A percentile compares a stretch with the other conserved stretches of the same genome.
Conservation (phyloP, 108 stramenopile species). For the Poteriospumella lacustris region DNA sequence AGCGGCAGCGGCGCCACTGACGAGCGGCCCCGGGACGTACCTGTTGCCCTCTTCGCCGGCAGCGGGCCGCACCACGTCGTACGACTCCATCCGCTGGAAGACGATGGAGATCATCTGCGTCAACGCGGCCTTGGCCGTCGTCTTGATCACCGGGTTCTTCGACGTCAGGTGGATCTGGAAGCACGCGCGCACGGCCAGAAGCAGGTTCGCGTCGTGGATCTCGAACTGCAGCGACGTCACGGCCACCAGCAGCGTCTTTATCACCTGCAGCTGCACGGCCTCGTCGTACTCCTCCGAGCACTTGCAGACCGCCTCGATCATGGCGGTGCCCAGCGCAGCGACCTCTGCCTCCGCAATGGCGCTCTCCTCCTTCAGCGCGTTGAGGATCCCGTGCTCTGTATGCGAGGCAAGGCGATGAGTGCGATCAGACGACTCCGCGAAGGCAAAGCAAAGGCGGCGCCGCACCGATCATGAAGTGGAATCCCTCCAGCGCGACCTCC, state of each 20-base stretch:
- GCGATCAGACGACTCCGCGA: not conserved
- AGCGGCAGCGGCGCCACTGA: no score
- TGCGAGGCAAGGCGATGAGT: not conserved
- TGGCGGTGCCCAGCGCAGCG: not conserved
- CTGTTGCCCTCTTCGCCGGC: no score
- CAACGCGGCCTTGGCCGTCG: conserved; percentile 85
- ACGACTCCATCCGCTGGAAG: conserved; percentile 83
- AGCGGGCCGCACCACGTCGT: conserved; percentile 39
- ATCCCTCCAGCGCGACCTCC: conserved; percentile 51
- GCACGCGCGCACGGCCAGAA: conserved; percentile 79
- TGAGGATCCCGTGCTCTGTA: not conserved
- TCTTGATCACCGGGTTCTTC: conserved; percentile 71
- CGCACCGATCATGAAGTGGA: conserved; percentile 53
- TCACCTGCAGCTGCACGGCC: conserved; percentile 63
- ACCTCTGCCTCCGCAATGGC: conserved; percentile 19
- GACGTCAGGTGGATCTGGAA: conserved; percentile 87
- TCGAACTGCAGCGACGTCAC: conserved; percentile 46
- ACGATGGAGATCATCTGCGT: conserved; percentile 84
- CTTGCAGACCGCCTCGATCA: conserved; percentile 49
- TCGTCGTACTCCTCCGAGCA: conserved; percentile 55
- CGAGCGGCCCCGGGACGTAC: no score
- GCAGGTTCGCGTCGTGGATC: conserved; percentile 72
- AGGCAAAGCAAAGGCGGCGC: conserved; percentile 12
- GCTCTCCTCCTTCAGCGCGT: not conserved
- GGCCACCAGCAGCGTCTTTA: conserved; percentile 60